phyloP scores from a whole-genome alignment of 1,284 basidiomycete genomes.

The Termitomyces sp. region DNA sequence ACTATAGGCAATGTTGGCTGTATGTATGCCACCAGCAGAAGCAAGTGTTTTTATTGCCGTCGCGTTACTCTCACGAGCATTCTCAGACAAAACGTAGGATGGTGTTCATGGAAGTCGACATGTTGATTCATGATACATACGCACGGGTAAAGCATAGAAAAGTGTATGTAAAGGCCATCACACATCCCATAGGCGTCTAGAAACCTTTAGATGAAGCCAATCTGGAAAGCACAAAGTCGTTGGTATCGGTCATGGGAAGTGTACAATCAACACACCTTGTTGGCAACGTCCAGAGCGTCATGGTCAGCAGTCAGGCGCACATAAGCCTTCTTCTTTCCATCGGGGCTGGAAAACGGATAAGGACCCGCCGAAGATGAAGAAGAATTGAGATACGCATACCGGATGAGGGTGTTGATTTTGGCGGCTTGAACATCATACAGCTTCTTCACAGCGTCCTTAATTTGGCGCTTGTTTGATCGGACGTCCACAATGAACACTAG shows the following conservation, averaged over 20 bases:
- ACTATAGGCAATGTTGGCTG: too few species aligned
- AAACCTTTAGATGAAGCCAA: slow-evolving; percentile 22
- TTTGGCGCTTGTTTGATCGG: slow-evolving; percentile 95
- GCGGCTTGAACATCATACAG: slow-evolving; percentile 95
- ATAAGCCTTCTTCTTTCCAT: slow-evolving; percentile 99
- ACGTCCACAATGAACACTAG: slow-evolving; percentile 97
- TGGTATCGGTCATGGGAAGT: neutral
- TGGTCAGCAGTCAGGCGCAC: slow-evolving; percentile 93
- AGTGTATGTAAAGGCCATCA: slow-evolving; percentile 10
- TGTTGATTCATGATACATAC: slow-evolving; percentile 18
- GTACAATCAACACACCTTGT: slow-evolving; percentile 71
- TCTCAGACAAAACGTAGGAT: neutral
- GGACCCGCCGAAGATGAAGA: neutral
- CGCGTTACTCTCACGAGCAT: too few species aligned
- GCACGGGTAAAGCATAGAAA: slow-evolving; percentile 11
- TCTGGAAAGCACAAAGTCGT: slow-evolving; percentile 9
- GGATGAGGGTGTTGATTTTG: slow-evolving; percentile 97
- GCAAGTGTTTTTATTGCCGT: too few species aligned
- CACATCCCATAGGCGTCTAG: slow-evolving; percentile 3
- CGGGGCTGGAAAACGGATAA: slow-evolving; percentile 57
- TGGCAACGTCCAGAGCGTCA: slow-evolving; percentile 96
- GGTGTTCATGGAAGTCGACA: slow-evolving; percentile 13
- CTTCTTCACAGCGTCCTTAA: slow-evolving; percentile 99
- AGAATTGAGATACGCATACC: slow-evolving; percentile 46
- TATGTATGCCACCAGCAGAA: too few species aligned